These are phyloP conservation scores for Pseudogymnoascus sp. DNA, from an alignment of 2,329 filamentous ascomycete genomes.

Conservation along the genomic window DNA sequence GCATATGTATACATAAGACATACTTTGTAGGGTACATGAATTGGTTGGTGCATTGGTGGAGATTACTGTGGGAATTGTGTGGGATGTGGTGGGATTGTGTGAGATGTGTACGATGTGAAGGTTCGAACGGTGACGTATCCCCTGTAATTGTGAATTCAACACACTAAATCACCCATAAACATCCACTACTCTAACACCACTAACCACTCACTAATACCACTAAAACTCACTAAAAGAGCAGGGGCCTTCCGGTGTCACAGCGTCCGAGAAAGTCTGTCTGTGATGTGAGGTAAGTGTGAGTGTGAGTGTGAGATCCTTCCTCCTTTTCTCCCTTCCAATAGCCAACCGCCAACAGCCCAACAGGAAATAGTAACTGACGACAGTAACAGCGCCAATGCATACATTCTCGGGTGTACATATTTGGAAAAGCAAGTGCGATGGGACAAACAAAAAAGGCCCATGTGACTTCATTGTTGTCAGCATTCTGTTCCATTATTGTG, in stretches of 20 bases:
- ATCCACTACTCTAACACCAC: not conserved
- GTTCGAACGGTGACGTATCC: conserved; percentile 2
- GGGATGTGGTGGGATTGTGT: not conserved
- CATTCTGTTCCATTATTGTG: not conserved
- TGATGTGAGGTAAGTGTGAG: no score
- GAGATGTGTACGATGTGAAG: not conserved
- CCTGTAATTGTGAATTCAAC: not conserved
- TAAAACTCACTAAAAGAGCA: not conserved
- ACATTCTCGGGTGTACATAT: not conserved
- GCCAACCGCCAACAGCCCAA: not conserved
- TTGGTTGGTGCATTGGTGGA: conserved; percentile 1
- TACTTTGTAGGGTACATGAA: not conserved
- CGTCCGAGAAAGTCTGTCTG: not conserved
- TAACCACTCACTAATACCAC: not conserved
- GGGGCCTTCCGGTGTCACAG: not conserved
- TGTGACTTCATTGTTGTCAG: not conserved
- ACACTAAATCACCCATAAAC: not conserved
- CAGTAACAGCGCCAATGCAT: not conserved
- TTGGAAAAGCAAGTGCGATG: not conserved
- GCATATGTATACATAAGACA: conserved; percentile 8
- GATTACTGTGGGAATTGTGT: not conserved
- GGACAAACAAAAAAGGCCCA: not conserved
- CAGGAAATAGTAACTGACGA: not conserved
- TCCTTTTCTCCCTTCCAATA: not conserved
- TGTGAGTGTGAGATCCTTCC: not conserved